Evolutionary conservation across 495 filamentous ascomycete species (phyloP).

Genomic region (Hypoxylon fragiforme): DNA sequence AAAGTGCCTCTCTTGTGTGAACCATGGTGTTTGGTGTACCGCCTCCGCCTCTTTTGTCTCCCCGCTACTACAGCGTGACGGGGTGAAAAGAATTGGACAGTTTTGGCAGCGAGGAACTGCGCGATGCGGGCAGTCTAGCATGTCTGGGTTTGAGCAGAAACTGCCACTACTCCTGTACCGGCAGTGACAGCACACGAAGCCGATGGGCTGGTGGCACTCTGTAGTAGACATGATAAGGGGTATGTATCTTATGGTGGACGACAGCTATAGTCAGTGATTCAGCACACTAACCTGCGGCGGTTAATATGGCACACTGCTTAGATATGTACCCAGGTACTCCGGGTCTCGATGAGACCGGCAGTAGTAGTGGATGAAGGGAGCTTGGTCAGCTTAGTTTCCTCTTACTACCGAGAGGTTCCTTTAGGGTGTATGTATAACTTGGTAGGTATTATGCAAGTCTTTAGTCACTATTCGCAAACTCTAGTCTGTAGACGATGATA

Average conservation of each 20-base stretch:
- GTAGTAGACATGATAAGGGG: background rate
- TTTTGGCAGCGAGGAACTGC: slow-evolving; percentile 18
- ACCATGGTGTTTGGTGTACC: background rate
- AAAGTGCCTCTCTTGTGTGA: background rate
- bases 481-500: background rate
- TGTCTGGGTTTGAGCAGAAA: slow-evolving; percentile 28
- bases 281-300: background rate
- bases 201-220: slow-evolving; percentile 30
- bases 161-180: slow-evolving; percentile 26
- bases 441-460: background rate
- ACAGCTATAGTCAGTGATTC: background rate
- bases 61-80: background rate
- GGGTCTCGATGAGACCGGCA: background rate
- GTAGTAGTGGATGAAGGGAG: background rate
- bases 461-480: background rate
- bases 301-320: background rate
- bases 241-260: background rate
- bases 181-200: slow-evolving; percentile 34
- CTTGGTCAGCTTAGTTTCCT: background rate
- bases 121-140: slow-evolving; percentile 23
- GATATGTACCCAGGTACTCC: too few relatives aligned
- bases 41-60: background rate
- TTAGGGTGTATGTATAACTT: background rate
- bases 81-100: slow-evolving; percentile 27
- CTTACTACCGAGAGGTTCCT: background rate